These are phyloP conservation scores for Fusarium denticulatum DNA, from an alignment of 2,329 filamentous ascomycete species.

Conservation along the genomic window DNA sequence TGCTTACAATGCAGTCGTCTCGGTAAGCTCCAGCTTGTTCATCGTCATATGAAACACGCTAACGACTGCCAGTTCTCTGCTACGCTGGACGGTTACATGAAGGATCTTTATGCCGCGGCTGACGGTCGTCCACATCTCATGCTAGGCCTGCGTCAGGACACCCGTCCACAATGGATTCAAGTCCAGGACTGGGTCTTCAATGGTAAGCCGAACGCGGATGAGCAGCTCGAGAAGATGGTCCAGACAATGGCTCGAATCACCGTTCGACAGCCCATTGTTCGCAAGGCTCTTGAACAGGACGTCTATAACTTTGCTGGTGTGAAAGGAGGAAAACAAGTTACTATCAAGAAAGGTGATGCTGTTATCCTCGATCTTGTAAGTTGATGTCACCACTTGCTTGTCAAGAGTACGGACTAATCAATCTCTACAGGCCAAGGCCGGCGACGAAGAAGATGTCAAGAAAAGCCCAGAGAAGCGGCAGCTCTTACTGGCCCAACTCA, in stretches of 20 bases:
- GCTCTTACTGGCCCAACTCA: background rate
- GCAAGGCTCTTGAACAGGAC: background rate
- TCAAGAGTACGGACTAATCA: background rate
- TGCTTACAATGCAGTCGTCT: constrained; percentile 5
- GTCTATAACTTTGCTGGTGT: background rate
- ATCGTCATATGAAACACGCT: rapidly evolving
- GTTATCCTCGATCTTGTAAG: constrained; percentile 1
- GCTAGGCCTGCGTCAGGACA: too few species aligned
- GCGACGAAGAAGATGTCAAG: background rate
- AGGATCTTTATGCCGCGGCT: background rate
- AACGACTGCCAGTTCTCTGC: background rate
- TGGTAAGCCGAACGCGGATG: background rate
- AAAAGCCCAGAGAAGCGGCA: background rate
- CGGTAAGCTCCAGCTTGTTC: background rate
- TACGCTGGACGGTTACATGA: constrained; percentile 1
- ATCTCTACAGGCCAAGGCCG: background rate
- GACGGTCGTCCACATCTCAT: background rate
- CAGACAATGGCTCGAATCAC: background rate
- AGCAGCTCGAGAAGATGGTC: background rate
- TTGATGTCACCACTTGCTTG: background rate
- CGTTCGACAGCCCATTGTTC: background rate
- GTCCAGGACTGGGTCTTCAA: background rate
- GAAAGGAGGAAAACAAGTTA: background rate
- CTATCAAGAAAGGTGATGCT: background rate
- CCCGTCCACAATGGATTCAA: background rate